These are phyloP conservation scores for Coccomyxa subellipsoidea DNA, from an alignment of 163 green algal genomes.

Conservation along the genomic window DNA sequence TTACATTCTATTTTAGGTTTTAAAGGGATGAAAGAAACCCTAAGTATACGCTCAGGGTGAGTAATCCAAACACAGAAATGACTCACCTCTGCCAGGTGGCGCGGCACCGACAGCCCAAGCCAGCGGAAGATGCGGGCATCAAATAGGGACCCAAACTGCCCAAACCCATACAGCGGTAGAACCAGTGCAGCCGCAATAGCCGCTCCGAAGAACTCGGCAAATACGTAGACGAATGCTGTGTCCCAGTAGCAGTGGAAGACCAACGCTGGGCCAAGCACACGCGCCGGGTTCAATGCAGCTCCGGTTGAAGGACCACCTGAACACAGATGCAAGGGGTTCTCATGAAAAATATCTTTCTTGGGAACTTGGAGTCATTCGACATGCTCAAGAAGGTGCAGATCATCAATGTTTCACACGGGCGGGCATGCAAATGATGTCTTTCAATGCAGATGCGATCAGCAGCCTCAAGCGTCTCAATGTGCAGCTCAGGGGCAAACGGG, in stretches of 20 bases:
- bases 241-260: slow-evolving; percentile 32
- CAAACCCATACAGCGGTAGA: slow-evolving; percentile 65
- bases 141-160: slow-evolving; percentile 22
- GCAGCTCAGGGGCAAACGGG: too few relatives aligned
- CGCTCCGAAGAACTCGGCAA: slow-evolving; percentile 59
- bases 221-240: slow-evolving; percentile 60
- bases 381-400: not conserved
- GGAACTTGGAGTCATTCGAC: too few relatives aligned
- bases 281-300: slow-evolving; percentile 70
- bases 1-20: too few relatives aligned
- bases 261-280: slow-evolving; percentile 67
- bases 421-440: too few relatives aligned
- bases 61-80: too few relatives aligned
- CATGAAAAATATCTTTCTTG: not conserved
- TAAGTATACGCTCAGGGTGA: too few relatives aligned
- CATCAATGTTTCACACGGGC: too few relatives aligned
- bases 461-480: too few relatives aligned
- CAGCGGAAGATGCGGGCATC: too few relatives aligned
- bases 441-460: too few relatives aligned
- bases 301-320: slow-evolving; percentile 70
- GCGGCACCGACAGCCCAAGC: too few relatives aligned
- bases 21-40: too few relatives aligned
- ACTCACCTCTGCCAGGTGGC: not conserved
- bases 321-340: not conserved
- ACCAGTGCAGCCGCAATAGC: slow-evolving; percentile 48